Conservation (phyloP, 805 yeast genomes). For the Pichia sporocuriosa region DNA sequence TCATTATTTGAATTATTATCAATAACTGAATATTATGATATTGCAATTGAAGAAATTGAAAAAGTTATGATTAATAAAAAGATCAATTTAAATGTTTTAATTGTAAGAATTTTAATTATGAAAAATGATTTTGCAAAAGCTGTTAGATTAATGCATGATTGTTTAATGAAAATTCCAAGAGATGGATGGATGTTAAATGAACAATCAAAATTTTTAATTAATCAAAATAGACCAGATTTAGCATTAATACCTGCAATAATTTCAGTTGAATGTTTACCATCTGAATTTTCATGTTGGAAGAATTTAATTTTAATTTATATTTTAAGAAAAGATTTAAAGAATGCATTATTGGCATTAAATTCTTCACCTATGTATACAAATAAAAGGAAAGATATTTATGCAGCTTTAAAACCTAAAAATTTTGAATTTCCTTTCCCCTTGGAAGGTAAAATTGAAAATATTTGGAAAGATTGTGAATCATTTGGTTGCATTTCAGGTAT, state of each 20-base stretch:
- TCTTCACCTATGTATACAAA: constrained; percentile 63
- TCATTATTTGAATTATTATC: constrained; percentile 37
- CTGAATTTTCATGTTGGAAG: constrained; percentile 72
- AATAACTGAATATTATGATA: constrained; percentile 33
- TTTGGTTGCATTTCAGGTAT: constrained; percentile 30
- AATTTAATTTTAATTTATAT: constrained; percentile 55
- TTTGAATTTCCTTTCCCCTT: constrained; percentile 44
- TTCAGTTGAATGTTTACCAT: constrained; percentile 63
- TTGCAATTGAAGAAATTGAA: constrained; percentile 35
- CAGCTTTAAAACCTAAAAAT: constrained; percentile 37
- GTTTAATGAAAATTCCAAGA: constrained; percentile 39
- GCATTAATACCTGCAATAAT: constrained; percentile 56
- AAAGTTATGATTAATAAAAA: constrained; percentile 14
- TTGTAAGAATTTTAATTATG: constrained; percentile 34
- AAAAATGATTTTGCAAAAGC: constrained; percentile 44
- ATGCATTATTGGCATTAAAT: constrained; percentile 63
- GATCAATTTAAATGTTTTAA: constrained; percentile 29
- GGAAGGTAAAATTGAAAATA: constrained; percentile 44
- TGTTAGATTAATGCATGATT: constrained; percentile 35
- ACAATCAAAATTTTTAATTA: constrained; percentile 58
- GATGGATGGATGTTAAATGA: constrained; percentile 51
- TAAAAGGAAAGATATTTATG: constrained; percentile 38
- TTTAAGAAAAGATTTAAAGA: constrained; percentile 43
- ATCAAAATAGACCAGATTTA: constrained; percentile 43
- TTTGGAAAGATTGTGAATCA: constrained; percentile 37